Evolutionary conservation across 2,329 filamentous ascomycete species (phyloP).

Genomic region (Ceratocystis huliohia): DNA sequence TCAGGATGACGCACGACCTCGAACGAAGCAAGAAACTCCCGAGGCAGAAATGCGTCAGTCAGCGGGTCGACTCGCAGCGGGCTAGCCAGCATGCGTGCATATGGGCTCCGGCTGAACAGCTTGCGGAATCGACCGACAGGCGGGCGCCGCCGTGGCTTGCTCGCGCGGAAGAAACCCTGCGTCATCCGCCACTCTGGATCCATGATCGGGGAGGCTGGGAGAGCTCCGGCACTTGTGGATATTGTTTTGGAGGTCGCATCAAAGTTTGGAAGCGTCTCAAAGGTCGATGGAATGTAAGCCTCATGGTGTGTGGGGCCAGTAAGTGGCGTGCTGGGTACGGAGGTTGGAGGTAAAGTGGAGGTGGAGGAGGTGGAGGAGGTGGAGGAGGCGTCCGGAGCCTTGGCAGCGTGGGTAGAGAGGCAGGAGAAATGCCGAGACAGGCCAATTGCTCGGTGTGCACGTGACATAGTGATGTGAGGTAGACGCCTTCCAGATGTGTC

Average conservation of each 20-base stretch:
- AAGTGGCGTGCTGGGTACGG: not conserved
- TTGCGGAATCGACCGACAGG: constrained; percentile 39
- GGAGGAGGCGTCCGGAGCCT: not conserved
- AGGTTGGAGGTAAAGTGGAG: not conserved
- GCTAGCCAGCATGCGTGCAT: constrained; percentile 49
- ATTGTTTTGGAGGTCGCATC: constrained; percentile 34
- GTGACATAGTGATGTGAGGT: not conserved
- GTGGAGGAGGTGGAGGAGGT: not conserved
- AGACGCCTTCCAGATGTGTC: not conserved
- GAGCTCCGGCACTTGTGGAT: constrained; percentile 33
- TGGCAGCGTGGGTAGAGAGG: not conserved
- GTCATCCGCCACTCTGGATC: constrained; percentile 38
- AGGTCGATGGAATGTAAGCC: constrained; percentile 13
- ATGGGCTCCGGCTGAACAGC: constrained; percentile 49
- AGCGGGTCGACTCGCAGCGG: constrained; percentile 45
- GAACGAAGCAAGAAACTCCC: constrained; percentile 52
- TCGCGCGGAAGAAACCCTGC: constrained; percentile 32
- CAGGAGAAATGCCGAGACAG: not conserved
- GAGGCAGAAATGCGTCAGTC: constrained; percentile 40
- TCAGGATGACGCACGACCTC: constrained; percentile 42
- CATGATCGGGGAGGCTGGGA: constrained; percentile 44
- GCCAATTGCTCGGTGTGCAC: not conserved
- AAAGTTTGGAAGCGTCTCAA: constrained; percentile 24
- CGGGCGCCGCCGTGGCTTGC: constrained; percentile 25
- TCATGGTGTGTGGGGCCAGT: not conserved